Evolutionary conservation across 1,139 yeast genomes (phyloP), one percentile per base, ranked within the genome.

Genomic region (Taiozyma sp.): DNA sequence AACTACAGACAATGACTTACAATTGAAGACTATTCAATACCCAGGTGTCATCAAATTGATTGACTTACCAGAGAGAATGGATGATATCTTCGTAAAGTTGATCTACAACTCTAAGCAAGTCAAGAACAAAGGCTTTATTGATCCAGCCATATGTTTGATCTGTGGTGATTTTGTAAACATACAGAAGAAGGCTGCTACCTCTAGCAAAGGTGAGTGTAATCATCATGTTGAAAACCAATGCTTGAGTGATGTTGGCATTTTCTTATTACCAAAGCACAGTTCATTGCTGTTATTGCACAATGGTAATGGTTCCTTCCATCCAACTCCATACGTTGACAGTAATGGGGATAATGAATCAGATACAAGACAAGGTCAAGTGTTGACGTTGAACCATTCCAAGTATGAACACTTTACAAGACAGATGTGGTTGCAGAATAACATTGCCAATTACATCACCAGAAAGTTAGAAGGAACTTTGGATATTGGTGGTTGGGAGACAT

Each of bases 401-500:
- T 93, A 90, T 62, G 81, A 84, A 44, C 80, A 83, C 46, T 77
- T 91, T 53, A 77, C 78, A 21, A 75, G 84, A 51, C 78, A 77
- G 39, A 71, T 88, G 46, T 87, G 97, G 91, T 72, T 91, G 26
- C 85, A 80, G 53, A 95, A 90, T 63, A 88, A 87, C 61, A 74
- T 88, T 14, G 85, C 90, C 3, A 89, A 88, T 59, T 75, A 77
- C 50, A 83, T 91, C 44, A 91, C 89, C 1, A 75, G 98, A 57
- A 83, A 82, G 56, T 74, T 93, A 35, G 97, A 91, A 59, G 81
- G 84, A 45, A 81, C 79, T 8, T 69, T 84, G 39, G 98, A 93
- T 67, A 81, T 87, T 37, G 98, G 98, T 13, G 98, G 98, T 1
- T 93, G 99, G 99, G 95, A 87, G 60, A 88, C 97, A 1, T 71